Percentiles rank a stretch among this genome's conserved stretches.
Conservation (phyloP, 345 rosid species). For the Eucalyptus erythrocorys region DNA sequence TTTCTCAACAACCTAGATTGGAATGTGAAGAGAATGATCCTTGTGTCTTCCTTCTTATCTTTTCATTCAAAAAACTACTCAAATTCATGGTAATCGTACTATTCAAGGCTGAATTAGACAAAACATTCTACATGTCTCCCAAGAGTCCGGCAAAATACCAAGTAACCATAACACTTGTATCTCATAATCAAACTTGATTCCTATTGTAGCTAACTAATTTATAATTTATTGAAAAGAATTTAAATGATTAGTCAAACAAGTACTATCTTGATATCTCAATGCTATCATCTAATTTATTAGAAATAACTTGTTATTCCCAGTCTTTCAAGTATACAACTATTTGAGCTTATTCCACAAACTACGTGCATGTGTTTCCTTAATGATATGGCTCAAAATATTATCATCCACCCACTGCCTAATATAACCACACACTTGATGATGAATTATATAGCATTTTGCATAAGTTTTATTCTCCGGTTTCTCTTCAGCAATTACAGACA, state of each 20-base stretch:
- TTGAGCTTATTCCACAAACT: background rate
- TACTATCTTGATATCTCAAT: background rate
- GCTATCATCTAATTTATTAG: background rate
- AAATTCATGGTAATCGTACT: background rate
- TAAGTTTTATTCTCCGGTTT: no score
- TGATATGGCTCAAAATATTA: background rate
- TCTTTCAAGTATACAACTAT: background rate
- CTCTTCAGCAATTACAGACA: no score
- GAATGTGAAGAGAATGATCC: background rate
- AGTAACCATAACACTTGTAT: background rate
- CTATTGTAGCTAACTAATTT: background rate
- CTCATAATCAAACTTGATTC: background rate
- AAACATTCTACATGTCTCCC: background rate
- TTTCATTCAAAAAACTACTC: background rate
- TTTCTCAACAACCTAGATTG: background rate
- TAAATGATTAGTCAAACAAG: background rate
- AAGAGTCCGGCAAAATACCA: fast-evolving
- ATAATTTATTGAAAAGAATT: background rate
- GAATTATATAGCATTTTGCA: no score
- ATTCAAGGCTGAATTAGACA: background rate
- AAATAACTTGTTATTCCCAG: background rate
- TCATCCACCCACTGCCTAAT: no score
- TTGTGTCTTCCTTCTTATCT: background rate
- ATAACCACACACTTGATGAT: no score
- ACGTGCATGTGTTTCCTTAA: background rate